Evolutionary conservation across 2,329 filamentous ascomycete species (phyloP), one percentile per base, ranked within the genome.

Genomic region (Rutstroemia sp.): DNA sequence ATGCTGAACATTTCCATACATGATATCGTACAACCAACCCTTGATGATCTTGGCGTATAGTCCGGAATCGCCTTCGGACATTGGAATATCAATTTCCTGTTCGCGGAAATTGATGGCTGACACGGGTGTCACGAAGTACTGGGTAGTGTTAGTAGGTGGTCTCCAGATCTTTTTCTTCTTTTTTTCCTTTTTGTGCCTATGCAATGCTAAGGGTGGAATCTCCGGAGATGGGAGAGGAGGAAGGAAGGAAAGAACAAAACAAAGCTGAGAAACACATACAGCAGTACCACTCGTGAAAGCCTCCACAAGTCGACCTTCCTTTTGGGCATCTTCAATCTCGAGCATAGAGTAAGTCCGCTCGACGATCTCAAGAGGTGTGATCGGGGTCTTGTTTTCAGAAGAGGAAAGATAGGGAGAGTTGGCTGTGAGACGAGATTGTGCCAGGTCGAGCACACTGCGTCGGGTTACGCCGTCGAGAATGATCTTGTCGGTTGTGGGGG

Each of bases 401-500:
- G 30, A 34, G 30, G 30, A 34, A 12, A 67, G 52, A 21, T 60
- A 56, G 34, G 58, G 48, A 6, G 64, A 78, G 16, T 57, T 56
- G 5, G 53, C 74, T 0, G 72, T 71, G 4, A 95, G 73, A 8
- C 86, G 77, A 69, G 84, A 77, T 44, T 80, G 77, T 1, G 83
- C 86, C 21, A 96, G 77, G 61, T 92, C 84, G 39, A 96, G 72
- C 8, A 92, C 82, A 66, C 87, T 92, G 51, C 87, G 79, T 48
- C 92, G 78, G 8, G 90, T 96, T 9, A 96, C 85, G 59, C 92
- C 92, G 61, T 92, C 87, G 2, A 96, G 79, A 63, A 96, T 95
- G 58, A 96, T 78, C 66, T 87, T 83, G 67, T 88, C 88, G 57
- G 88, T 87, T 51, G 96, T 73, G 4, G 89, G 88, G 1, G 92